A percentile compares a stretch with the other conserved stretches of the same genome.
phyloP scores from a whole-genome alignment of 805 yeast species.

The Candida schatavii region DNA sequence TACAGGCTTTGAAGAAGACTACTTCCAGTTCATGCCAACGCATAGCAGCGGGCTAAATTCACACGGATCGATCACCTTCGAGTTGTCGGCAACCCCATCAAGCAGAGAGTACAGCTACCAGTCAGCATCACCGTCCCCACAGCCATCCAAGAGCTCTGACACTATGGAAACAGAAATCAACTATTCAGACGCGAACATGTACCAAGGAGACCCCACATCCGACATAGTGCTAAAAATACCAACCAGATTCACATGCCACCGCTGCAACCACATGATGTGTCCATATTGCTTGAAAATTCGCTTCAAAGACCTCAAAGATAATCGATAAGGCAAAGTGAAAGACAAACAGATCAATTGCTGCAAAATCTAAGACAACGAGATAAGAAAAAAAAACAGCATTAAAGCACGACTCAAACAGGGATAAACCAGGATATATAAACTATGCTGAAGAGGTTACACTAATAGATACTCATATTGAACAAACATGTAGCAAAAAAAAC shows the following conservation, averaged over 20 bases:
- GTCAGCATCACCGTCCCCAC: not conserved
- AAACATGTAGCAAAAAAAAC: no score
- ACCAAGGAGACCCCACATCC: not conserved
- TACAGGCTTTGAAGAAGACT: not conserved
- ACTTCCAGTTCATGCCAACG: not conserved
- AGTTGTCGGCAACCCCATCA: not conserved
- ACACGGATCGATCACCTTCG: not conserved
- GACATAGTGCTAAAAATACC: constrained; percentile 27
- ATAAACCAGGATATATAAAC: no score
- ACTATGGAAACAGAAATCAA: no score
- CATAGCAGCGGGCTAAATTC: constrained; percentile 2
- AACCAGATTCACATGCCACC: constrained; percentile 33
- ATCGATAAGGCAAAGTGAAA: no score
- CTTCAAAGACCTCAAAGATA: constrained; percentile 25
- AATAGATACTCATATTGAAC: no score
- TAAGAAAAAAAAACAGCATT: no score
- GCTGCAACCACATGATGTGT: constrained; percentile 43
- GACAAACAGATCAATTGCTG: no score
- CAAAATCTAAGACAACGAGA: no score
- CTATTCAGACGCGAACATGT: not conserved
- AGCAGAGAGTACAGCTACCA: not conserved
- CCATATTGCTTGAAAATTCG: constrained; percentile 39
- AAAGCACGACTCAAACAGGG: no score
- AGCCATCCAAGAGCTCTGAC: no score
- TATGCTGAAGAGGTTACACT: no score